Evolutionary conservation across 306 rosid genomes (phyloP), one percentile per base, ranked within the genome.

Genomic region (Prunus campanulata): DNA sequence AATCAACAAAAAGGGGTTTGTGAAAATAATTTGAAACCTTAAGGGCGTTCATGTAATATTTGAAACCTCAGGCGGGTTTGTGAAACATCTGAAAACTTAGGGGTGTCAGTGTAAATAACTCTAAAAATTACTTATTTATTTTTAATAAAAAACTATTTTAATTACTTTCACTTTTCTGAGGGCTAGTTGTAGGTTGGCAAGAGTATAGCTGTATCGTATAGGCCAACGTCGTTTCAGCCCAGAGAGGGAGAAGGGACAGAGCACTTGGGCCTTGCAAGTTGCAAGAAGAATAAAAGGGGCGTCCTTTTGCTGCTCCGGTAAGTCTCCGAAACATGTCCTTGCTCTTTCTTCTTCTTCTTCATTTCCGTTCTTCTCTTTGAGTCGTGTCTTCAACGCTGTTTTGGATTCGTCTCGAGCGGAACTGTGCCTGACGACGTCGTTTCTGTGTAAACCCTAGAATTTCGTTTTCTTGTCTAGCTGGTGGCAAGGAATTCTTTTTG

Each of bases 371-470:
- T 66, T 44, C 52, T 12, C 54, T 22, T 29, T 18, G 71, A 44
- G 20, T 66, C 4, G 18, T 42, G 44, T 66, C 54, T 13, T 20
- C 29, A 66, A 44, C 14, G n/a, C 50, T 11, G 27, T 30, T 63
- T 63, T 14, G 50, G 70, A 5, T n/a, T 65, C 69, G 62, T 56
- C 25, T 8, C 62, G 29, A 6, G 27, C 62, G 50, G 19, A 19
- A 5, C 65, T 11, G 65, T 25, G 66, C 35, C 35, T 61, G 66
- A 22, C 15, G 39, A 61, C 66, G 35, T 56, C 7, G 14, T 25
- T 6, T 29, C 64, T 62, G n/a, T 32, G 4, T 10, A n/a, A 66
- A 66, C 71, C 71, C 71, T 66, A 66, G 71, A 66, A 66, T 66
- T 66, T 66, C 15, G 19, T 20, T 60, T 22, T 25, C 14, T 35